Evolutionary conservation across 768 basidiomycete genomes (phyloP), one percentile per base, ranked within the genome.

Genomic region (Stropharia rugosoannulata): DNA sequence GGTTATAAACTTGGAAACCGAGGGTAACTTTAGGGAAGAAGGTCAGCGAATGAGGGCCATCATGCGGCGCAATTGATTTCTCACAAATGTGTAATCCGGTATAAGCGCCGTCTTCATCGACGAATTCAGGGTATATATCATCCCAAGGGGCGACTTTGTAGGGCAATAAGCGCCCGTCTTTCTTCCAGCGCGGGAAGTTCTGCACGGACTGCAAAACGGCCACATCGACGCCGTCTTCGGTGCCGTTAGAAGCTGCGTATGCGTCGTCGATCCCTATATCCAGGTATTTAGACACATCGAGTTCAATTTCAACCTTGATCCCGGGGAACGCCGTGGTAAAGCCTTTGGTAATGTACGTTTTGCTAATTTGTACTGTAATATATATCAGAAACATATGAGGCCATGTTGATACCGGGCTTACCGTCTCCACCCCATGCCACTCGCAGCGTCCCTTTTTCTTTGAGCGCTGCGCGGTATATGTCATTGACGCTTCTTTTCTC

Each of bases 1-100:
- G 54, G n/a, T 61, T 59, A 47, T 66, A 68, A 42, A 64, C 55
- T 5, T 46, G 45, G 25, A 27, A 46, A 13, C 45, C 45, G 9
- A 46, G 45, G 45, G 45, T 46, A 46, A 46, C 45, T 46, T 22
- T 3, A 11, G 10, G 13, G 4, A 29, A 15, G 19, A 1, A 7
- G 16, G 16, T 46, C 11, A 9, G 22, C 4, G 15, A 10, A 46
- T 18, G 8, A 11, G 4, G 22, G 7, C 22, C 45, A 15, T 46
- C 11, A 22, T 12, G 27, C 1, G 9, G 16, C 16, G 5, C 10
- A 19, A 43, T 18, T 43, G 5, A 4, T 8, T 12, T 10, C 45
- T 46, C 4, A 46, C 45, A 46, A 12, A 46, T 46, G 22, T 46
- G 45, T 6, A 46, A 27, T 22, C 45, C 45, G 10, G 45, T 46